Base-by-base conservation (phyloP, 2,329 filamentous ascomycete species). In the Fusarium nodosum region DNA sequence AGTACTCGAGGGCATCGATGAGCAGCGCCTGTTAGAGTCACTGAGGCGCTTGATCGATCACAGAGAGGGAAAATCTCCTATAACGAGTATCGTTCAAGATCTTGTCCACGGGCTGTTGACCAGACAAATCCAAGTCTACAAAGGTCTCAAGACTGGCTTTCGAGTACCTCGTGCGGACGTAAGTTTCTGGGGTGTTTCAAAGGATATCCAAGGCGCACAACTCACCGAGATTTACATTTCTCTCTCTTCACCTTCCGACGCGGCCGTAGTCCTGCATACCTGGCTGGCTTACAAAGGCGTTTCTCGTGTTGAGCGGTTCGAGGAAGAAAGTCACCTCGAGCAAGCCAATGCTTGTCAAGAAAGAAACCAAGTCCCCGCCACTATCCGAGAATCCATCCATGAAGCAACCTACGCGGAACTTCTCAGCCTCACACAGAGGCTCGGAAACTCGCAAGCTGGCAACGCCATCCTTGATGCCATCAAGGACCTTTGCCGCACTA, bases 321-420 rank as follows among this genome's bases (percentile, higher is more conserved):
- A 70, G n/a, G 28, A 56, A 11, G 68, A 70, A 34, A 24, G 58
- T 0, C 22, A 20, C 2, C 46, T 70, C 11, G 68, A 70, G 20
- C 18, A 44, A 30, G 50, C 59, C 7, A 64, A 47, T 16, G 15
- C 18, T 28, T 4, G 20, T 46, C 44, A 36, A 3, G n/a, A 66
- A n/a, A 22, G 22, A 3, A 44, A 38, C 22, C 52, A 38, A 8
- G 15, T 70, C 11, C 62, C 68, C 6, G 18, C 58, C 9, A 64
- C 58, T 4, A 64, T 70, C 28, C 56, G 63, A 16, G 39, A 55
- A 5, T 54, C 66, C 3, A 56, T 69, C n/a, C 34, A 51, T 5
- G 42, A 39, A n/a, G 66, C 58, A 5, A 70, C 66, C 0, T 61
- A 69, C 31, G 60, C 62, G 0, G 68, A 70, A 22, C 59, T 50